These are phyloP conservation scores for Atkinsonella hypoxylon DNA, from an alignment of 2,329 filamentous ascomycete genomes.

Conservation along the genomic window DNA sequence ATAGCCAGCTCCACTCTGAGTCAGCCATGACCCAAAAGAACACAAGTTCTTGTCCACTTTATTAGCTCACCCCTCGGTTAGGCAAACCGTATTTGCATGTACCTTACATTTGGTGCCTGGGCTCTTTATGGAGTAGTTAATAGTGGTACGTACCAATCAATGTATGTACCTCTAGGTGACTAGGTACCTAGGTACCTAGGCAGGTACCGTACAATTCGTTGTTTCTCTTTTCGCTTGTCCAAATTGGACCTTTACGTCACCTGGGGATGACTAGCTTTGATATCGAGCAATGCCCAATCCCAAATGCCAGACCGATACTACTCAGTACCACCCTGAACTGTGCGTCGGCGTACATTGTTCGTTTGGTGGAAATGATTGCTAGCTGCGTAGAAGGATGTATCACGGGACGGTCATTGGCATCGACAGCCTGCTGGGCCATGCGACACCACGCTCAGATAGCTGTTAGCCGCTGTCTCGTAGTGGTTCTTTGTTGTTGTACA, in stretches of 20 bases:
- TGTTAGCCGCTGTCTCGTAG: neutral
- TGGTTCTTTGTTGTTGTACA: constrained; percentile 1
- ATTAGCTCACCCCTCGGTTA: no score
- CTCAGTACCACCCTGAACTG: neutral
- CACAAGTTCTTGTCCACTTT: no score
- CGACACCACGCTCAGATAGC: neutral
- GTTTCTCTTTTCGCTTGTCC: neutral
- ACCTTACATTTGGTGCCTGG: no score
- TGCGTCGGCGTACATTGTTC: neutral
- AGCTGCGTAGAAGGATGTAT: neutral
- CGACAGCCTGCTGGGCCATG: neutral
- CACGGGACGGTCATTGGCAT: constrained; percentile 1
- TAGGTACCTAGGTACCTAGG: no score
- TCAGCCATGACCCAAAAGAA: no score
- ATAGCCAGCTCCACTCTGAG: no score
- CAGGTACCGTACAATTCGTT: no score
- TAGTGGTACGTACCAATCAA: no score
- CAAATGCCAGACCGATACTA: neutral
- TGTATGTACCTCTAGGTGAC: no score
- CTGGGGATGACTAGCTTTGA: neutral
- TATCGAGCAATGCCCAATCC: neutral
- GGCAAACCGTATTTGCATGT: no score
- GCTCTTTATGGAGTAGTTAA: no score
- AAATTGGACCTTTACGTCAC: neutral
- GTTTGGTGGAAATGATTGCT: neutral